A percentile compares a stretch with the other conserved stretches of the same genome.
These are phyloP conservation scores for Oxyria digyna DNA, from an alignment of 148 eudicot genomes.

Conservation along the genomic window DNA sequence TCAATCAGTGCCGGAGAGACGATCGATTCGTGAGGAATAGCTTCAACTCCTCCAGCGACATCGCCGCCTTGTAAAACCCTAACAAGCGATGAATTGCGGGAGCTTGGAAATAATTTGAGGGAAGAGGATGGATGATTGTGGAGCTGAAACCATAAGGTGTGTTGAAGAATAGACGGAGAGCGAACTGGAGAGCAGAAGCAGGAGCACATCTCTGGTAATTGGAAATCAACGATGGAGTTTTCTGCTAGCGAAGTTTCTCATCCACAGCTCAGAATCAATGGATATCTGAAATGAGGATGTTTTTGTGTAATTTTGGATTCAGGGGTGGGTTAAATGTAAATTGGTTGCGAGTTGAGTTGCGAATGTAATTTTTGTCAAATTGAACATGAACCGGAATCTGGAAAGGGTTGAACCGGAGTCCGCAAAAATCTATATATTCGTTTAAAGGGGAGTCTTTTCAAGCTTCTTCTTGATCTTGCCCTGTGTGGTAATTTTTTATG, in stretches of 20 bases:
- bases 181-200: slow-evolving; percentile 24
- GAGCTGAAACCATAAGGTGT: slow-evolving; percentile 5
- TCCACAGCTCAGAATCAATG: background rate
- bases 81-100: slow-evolving; percentile 6
- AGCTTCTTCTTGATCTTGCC: too few species aligned
- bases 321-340: too few species aligned
- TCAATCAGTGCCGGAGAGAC: background rate
- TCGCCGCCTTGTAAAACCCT: slow-evolving; percentile 33
- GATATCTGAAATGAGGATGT: too few species aligned
- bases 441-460: too few species aligned
- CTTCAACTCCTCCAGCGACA: slow-evolving; percentile 25
- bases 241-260: background rate
- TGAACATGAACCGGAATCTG: too few species aligned
- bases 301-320: too few species aligned
- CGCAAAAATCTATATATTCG: too few species aligned
- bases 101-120: slow-evolving; percentile 1
- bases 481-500: too few species aligned
- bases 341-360: too few species aligned
- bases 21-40: background rate
- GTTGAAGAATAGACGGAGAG: slow-evolving; percentile 12
- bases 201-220: slow-evolving; percentile 22
- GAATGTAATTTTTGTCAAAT: too few species aligned
- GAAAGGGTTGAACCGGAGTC: too few species aligned
- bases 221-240: slow-evolving; percentile 3
- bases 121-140: slow-evolving; percentile 15